phyloP scores from a whole-genome alignment of 306 rosid genomes.

The Acmispon strigosus region DNA sequence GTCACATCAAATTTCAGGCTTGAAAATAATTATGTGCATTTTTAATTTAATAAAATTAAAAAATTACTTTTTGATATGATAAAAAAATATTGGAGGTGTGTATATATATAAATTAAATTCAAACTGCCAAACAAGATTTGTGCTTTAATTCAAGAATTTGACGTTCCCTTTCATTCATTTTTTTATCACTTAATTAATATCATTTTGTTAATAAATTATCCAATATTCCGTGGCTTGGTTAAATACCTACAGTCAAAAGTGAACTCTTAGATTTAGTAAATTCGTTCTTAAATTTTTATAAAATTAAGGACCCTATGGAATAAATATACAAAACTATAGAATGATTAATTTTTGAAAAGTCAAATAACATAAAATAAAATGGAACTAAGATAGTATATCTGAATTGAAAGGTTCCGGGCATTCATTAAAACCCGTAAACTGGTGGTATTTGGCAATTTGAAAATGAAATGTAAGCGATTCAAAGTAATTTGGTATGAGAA shows the following conservation, averaged over 20 bases:
- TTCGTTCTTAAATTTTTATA: background rate
- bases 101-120: too few species aligned
- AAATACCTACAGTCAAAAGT: background rate
- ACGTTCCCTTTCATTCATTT: background rate
- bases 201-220: too few species aligned
- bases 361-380: conserved; percentile 14
- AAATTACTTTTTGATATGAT: too few species aligned
- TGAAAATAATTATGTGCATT: too few species aligned
- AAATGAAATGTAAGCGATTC: conserved; percentile 1
- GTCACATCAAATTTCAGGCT: too few species aligned
- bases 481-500: conserved; percentile 1
- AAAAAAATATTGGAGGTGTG: too few species aligned
- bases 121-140: too few species aligned
- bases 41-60: too few species aligned
- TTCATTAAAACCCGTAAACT: background rate
- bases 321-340: background rate
- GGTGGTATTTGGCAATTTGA: conserved; percentile 10
- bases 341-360: background rate
- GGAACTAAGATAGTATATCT: background rate
- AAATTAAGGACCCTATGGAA: background rate
- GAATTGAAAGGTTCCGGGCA: background rate
- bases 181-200: too few species aligned
- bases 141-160: background rate
- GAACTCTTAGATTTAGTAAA: background rate
- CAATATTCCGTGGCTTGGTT: too few species aligned